Evolutionary conservation across 2,329 filamentous ascomycete species (phyloP).

Genomic region (Huntiella savannae): DNA sequence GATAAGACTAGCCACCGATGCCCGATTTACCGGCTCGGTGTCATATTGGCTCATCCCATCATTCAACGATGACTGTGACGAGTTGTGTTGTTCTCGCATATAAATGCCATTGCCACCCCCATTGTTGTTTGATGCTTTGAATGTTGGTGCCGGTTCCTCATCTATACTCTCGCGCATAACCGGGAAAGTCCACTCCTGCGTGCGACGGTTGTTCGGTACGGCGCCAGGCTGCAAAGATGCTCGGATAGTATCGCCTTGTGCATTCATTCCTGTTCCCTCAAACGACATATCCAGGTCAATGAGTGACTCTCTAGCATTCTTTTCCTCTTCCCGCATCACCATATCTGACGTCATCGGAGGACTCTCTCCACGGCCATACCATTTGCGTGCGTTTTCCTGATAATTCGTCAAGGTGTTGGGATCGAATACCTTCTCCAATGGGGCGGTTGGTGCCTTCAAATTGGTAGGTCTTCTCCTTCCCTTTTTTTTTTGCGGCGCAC

Average conservation of each 20-base stretch:
- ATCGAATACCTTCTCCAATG: slow-evolving; percentile 29
- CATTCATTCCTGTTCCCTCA: slow-evolving; percentile 11
- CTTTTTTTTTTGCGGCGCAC: slow-evolving; percentile 8
- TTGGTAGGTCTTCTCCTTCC: slow-evolving; percentile 26
- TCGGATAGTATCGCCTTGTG: slow-evolving; percentile 7
- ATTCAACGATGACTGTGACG: not conserved
- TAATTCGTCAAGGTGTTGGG: slow-evolving; percentile 28
- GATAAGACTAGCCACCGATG: slow-evolving; percentile 20
- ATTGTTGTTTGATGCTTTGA: slow-evolving; percentile 2
- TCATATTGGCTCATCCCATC: not conserved
- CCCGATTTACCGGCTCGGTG: slow-evolving; percentile 15
- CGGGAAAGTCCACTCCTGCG: slow-evolving; percentile 32
- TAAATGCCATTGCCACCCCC: not conserved
- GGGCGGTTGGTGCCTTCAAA: slow-evolving; percentile 22
- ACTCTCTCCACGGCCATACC: slow-evolving; percentile 20
- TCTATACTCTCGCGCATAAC: slow-evolving; percentile 5
- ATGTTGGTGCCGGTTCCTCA: slow-evolving; percentile 10
- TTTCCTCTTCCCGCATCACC: slow-evolving; percentile 24
- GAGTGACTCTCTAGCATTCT: slow-evolving; percentile 23
- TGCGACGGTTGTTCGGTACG: slow-evolving; percentile 17
- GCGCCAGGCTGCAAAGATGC: slow-evolving; percentile 2
- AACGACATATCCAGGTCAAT: slow-evolving; percentile 28
- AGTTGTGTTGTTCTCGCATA: no score
- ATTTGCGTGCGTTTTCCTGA: slow-evolving; percentile 24
- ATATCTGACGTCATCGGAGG: slow-evolving; percentile 22